These are phyloP conservation scores for Calonectria ilicicola DNA, from an alignment of 2,329 filamentous ascomycete genomes.

Conservation along the genomic window DNA sequence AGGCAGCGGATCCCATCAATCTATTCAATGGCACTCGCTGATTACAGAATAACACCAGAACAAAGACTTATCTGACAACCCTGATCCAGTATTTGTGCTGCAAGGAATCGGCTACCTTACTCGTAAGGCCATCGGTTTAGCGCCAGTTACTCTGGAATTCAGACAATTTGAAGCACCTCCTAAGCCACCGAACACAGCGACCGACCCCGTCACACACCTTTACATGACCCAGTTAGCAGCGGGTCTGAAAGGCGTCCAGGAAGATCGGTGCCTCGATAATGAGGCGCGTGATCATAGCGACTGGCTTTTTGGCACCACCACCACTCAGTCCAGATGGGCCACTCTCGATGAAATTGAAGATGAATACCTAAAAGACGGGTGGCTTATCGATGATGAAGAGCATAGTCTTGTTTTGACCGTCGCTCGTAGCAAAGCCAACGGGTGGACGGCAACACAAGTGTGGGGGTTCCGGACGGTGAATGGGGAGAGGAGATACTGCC, in stretches of 20 bases:
- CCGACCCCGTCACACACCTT: constrained; percentile 67
- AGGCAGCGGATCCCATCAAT: neutral
- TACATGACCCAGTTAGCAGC: constrained; percentile 80
- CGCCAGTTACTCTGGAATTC: constrained; percentile 75
- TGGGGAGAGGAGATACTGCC: constrained; percentile 63
- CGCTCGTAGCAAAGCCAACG: constrained; percentile 64
- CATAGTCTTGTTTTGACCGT: constrained; percentile 73
- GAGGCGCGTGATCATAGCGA: constrained; percentile 74
- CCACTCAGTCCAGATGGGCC: constrained; percentile 68
- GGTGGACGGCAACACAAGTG: constrained; percentile 68
- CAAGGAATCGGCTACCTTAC: constrained; percentile 79
- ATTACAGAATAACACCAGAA: constrained; percentile 66
- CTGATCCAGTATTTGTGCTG: constrained; percentile 76
- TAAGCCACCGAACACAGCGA: constrained; percentile 51
- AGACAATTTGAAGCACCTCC: constrained; percentile 64
- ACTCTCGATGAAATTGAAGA: constrained; percentile 64
- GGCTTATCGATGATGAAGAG: constrained; percentile 70
- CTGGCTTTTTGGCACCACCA: constrained; percentile 81
- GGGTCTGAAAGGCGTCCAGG: constrained; percentile 73
- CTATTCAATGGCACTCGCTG: neutral
- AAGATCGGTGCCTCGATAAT: constrained; percentile 66
- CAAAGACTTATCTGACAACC: constrained; percentile 76
- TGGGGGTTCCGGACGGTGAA: constrained; percentile 71
- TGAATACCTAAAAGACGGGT: constrained; percentile 68
- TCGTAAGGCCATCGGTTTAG: constrained; percentile 78